Conservation (phyloP, 2,329 filamentous ascomycete genomes). For the Fusarium duplospermum region DNA sequence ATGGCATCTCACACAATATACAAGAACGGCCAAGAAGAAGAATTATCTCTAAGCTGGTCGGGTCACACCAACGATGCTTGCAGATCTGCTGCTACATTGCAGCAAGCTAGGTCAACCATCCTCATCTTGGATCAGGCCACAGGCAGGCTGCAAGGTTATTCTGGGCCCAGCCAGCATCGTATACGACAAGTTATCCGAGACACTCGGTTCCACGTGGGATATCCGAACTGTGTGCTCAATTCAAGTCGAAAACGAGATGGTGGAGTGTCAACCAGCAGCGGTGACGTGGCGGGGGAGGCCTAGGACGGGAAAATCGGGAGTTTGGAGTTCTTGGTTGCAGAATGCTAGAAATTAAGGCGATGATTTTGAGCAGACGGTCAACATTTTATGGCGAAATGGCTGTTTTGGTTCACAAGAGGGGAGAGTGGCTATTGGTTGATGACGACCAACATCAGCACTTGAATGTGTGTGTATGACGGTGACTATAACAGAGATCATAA, state of each 20-base stretch:
- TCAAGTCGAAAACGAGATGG: background rate
- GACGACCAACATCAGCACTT: conserved; percentile 22
- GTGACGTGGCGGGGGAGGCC: conserved; percentile 1
- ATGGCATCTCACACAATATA: conserved; percentile 97
- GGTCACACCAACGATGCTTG: background rate
- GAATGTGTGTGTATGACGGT: conserved; percentile 1
- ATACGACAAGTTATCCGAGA: background rate
- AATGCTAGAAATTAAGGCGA: conserved; percentile 15
- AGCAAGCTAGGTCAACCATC: background rate
- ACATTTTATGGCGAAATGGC: conserved; percentile 15
- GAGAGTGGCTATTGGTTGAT: conserved; percentile 31
- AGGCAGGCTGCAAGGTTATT: background rate
- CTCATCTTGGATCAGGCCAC: background rate
- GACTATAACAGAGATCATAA: conserved; percentile 10
- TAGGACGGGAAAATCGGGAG: conserved; percentile 25
- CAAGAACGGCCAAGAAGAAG: conserved; percentile 93
- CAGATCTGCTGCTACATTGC: background rate
- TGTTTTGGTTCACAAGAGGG: conserved; percentile 8
- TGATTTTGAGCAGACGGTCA: conserved; percentile 9
- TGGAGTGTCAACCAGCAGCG: background rate
- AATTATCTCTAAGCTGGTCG: conserved; percentile 78
- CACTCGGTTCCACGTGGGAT: background rate
- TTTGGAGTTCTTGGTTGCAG: conserved; percentile 40
- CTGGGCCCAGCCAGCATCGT: background rate
- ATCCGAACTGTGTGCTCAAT: background rate